These are phyloP conservation scores for Cornus kousa DNA, from an alignment of 148 eudicot species.

Conservation along the genomic window DNA sequence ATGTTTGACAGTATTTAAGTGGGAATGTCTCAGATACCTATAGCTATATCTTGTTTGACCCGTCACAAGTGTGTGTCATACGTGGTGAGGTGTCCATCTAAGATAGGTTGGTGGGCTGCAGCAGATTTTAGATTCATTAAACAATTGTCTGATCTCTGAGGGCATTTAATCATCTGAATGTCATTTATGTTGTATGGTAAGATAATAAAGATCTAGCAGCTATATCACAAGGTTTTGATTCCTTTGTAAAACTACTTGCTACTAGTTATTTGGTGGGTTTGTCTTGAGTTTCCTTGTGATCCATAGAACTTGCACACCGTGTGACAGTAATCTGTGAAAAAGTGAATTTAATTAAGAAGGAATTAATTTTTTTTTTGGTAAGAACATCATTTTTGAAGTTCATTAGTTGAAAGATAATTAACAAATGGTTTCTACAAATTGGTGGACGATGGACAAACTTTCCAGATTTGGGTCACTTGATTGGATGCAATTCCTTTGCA, in stretches of 20 bases:
- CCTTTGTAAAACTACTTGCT: not conserved
- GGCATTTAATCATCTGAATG: not conserved
- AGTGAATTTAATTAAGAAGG: no score
- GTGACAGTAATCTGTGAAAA: not conserved
- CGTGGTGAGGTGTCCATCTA: not conserved
- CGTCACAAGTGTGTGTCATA: not conserved
- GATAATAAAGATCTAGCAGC: not conserved
- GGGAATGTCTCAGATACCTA: not conserved
- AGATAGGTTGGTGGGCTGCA: not conserved
- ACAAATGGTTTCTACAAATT: not conserved
- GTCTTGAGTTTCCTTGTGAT: not conserved
- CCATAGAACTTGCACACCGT: not conserved
- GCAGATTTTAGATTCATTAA: not conserved
- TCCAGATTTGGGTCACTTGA: not conserved
- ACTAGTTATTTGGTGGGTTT: constrained; percentile 2
- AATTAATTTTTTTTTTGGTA: not conserved
- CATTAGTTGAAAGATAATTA: not conserved
- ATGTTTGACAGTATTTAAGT: no score
- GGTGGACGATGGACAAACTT: not conserved
- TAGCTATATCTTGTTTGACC: not conserved
- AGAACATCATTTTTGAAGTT: no score
- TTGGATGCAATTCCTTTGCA: not conserved
- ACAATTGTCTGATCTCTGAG: not conserved
- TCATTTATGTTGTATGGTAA: not conserved
- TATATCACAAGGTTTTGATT: not conserved